Evolutionary conservation across 371 early-diverging fungal genomes (phyloP).

Genomic region (Haplosporangium sp.): DNA sequence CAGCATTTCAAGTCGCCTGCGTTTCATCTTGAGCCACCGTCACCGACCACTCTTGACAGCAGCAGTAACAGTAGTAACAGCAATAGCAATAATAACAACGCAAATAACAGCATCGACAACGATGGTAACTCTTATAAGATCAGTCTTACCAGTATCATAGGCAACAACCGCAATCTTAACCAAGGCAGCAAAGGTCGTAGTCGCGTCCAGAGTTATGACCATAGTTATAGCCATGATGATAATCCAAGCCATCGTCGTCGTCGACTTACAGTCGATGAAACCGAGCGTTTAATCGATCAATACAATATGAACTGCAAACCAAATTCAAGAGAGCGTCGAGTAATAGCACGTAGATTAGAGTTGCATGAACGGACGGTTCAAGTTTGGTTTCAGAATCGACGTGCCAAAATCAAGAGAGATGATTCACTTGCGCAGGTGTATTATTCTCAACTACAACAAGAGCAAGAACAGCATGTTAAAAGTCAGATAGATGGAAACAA

Average conservation of each 20-base stretch:
- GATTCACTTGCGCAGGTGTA: neutral
- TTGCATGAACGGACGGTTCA: constrained; percentile 73
- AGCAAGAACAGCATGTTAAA: neutral
- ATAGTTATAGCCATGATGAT: neutral
- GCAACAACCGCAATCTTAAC: too few relatives aligned
- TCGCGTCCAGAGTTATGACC: too few relatives aligned
- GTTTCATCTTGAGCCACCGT: too few relatives aligned
- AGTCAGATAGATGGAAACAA: neutral
- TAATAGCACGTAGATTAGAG: constrained; percentile 22
- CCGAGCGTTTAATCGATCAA: constrained; percentile 26
- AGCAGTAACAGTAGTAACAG: too few relatives aligned
- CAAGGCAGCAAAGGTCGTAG: too few relatives aligned
- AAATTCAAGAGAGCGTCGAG: constrained; percentile 17
- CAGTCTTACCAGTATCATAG: too few relatives aligned
- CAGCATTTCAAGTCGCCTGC: too few relatives aligned
- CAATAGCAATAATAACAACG: too few relatives aligned
- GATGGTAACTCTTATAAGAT: too few relatives aligned
- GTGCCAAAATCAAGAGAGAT: constrained; percentile 63
- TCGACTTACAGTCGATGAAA: constrained; percentile 22
- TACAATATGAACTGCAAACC: constrained; percentile 31
- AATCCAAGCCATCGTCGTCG: constrained; percentile 20
- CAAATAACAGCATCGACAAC: too few relatives aligned
- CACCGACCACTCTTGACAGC: too few relatives aligned
- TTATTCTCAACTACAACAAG: neutral
- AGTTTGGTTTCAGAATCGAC: constrained; percentile 94